Conservation (phyloP, 1,139 yeast species). For the Spencermartinsiella ligniputridi region DNA sequence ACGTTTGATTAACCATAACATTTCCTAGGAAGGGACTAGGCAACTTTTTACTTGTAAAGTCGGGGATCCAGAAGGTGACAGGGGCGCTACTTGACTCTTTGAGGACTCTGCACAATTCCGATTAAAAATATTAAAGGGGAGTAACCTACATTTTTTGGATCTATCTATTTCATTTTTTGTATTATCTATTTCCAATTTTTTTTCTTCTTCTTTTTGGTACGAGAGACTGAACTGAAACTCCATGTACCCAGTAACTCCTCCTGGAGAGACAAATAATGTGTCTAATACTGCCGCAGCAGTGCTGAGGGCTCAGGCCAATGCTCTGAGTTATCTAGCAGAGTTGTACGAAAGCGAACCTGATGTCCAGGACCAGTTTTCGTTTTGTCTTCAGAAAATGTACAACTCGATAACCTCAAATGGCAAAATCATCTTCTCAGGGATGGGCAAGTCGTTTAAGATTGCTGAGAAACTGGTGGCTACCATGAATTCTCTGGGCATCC, state of each 20-base stretch:
- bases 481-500: conserved; percentile 69
- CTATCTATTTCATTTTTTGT: too few species aligned
- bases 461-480: conserved; percentile 79
- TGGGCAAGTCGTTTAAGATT: conserved; percentile 80
- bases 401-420: conserved; percentile 51
- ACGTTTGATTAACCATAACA: too few species aligned
- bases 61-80: too few species aligned
- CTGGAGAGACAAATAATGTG: conserved; percentile 29
- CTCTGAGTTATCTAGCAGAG: conserved; percentile 40
- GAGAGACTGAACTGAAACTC: too few species aligned
- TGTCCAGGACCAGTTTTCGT: conserved; percentile 48
- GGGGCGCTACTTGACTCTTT: too few species aligned
- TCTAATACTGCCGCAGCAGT: conserved; percentile 33
- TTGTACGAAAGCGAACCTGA: conserved; percentile 41
- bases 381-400: conserved; percentile 49
- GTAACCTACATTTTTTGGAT: too few species aligned
- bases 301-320: conserved; percentile 44
- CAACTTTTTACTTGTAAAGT: too few species aligned
- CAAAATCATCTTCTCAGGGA: conserved; percentile 71
- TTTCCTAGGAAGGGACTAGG: too few species aligned
- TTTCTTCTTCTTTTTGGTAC: too few species aligned
- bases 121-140: too few species aligned
- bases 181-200: too few species aligned
- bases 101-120: too few species aligned
- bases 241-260: conserved; percentile 26